Evolutionary conservation across 1,284 basidiomycete genomes (phyloP), one percentile per base, ranked within the genome.

Genomic region (Sphagnurus paluster): DNA sequence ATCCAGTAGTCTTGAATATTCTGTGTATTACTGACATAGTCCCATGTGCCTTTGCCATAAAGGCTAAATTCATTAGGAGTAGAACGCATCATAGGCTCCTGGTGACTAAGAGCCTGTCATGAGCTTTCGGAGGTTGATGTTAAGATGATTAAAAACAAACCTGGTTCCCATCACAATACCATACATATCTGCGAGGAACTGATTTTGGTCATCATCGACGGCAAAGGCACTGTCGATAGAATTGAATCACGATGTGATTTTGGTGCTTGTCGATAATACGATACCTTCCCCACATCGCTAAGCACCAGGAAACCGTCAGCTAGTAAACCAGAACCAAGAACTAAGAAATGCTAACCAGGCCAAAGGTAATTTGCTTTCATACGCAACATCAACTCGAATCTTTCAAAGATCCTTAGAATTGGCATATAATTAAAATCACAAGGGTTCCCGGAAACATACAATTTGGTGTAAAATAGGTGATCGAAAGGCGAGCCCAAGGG

Each of bases 321-420:
- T 20, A 21, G 8, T 33, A 24, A 9, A 17, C 20, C n/a, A 30
- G 30, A 42, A 7, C 17, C 1, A 24, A 16, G 24, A 36, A 29
- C 19, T 41, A 28, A 11, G 11, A 9, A 19, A 13, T 4, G 61
- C 67, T 17, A 54, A 72, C 72, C 76, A 14, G 81, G 81, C 84
- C 84, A 87, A 16, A 87, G 63, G 58, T 83, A 82, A 64, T 89
- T 89, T 9, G 73, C 83, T 56, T 83, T 86, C 50, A 89, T 60
- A 8, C 86, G 72, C 34, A 89, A 67, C 29, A 89, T 67, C 34
- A 88, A 64, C 61, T 89, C 86, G 47, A 81, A 84, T 34, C 80
- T 81, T 43, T 3, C 28, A 8, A 21, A 26, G 25, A 2, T 9
- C 4, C n/a, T n/a, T n/a, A n/a, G 5, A 23, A 26, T 30, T 48